Base-by-base conservation (phyloP, 768 basidiomycete genomes). In the Amanita jacksonii region DNA sequence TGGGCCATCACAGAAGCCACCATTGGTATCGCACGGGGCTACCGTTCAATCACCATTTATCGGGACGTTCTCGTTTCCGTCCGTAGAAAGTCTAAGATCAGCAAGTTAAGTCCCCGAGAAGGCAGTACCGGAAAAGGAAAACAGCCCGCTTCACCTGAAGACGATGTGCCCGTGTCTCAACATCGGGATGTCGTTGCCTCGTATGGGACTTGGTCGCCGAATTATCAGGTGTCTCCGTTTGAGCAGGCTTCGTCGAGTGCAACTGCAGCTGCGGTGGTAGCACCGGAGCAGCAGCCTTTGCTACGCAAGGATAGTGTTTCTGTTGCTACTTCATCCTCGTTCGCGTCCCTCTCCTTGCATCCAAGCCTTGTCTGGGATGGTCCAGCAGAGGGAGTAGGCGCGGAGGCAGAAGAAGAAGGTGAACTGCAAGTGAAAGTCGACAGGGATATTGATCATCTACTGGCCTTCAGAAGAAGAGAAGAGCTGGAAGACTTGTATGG, bases 401-500 rank as follows among this genome's bases (percentile, higher is more conserved):
- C 31, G 5, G 28, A 38, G 9, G 13, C 30, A 4, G 46, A 36
- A 16, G n/a, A n/a, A n/a, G 40, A 47, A 15, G 33, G 50, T 39
- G 22, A 43, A 44, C 16, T 46, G 51, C 52, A 61, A 44, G 36
- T 52, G 28, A 75, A 73, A 45, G 68, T 85, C 24, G 79, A 85
- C 47, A 64, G 69, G 32, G 82, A 87, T 56, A 62, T 89, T 25
- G 79, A 85, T 20, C 67, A 75, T 55, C 61, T 90, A 18, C 57
- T 85, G 31, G 64, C 69, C 1, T 58, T 85, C 42, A 81, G 79
- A 53, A 70, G 67, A 15, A 66, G 86, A 32, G 80, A 85, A 55
- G 88, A 90, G 47, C 60, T 91, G 30, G 87, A 89, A 56, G 76
- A 78, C 38, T 69, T 87, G 4, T 89, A 86, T 53, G 87, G 87